These are phyloP conservation scores for Mycena chlorophos DNA, from an alignment of 768 basidiomycete species.

Conservation along the genomic window DNA sequence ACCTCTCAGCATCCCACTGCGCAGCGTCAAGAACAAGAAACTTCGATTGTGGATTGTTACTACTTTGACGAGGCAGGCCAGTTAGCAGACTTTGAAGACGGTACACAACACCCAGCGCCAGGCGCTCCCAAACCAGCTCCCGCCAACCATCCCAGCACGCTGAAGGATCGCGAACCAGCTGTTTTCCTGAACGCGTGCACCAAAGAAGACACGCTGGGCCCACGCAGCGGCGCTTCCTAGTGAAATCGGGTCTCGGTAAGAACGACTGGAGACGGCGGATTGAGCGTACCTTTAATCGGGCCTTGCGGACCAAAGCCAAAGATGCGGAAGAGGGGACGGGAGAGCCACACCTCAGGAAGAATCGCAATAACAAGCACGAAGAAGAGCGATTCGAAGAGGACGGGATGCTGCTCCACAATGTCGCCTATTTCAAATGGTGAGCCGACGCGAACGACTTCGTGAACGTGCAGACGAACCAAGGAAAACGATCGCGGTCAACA, in stretches of 20 bases:
- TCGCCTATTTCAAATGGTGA: neutral
- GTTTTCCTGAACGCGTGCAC: conserved; percentile 28
- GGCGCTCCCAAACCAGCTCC: no score
- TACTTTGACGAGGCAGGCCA: no score
- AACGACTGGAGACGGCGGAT: neutral
- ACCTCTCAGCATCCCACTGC: no score
- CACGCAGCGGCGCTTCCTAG: conserved; percentile 38
- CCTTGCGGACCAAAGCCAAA: conserved; percentile 41
- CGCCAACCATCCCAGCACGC: conserved; percentile 30
- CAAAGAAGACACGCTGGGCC: conserved; percentile 37
- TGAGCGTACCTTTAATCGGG: conserved; percentile 33
- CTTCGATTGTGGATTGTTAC: no score
- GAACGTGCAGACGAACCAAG: neutral
- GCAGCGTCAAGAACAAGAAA: no score
- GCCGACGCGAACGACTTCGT: neutral
- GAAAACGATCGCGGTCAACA: neutral
- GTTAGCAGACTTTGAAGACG: neutral
- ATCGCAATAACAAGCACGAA: conserved; percentile 26
- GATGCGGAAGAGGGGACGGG: conserved; percentile 31
- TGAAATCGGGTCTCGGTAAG: neutral
- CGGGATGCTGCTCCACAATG: neutral
- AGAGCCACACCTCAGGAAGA: conserved; percentile 32
- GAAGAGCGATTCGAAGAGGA: conserved; percentile 27
- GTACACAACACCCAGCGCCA: neutral
- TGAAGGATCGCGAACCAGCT: conserved; percentile 38